phyloP scores from a whole-genome alignment of 805 yeast genomes.

The Saturnispora ahearnii region DNA sequence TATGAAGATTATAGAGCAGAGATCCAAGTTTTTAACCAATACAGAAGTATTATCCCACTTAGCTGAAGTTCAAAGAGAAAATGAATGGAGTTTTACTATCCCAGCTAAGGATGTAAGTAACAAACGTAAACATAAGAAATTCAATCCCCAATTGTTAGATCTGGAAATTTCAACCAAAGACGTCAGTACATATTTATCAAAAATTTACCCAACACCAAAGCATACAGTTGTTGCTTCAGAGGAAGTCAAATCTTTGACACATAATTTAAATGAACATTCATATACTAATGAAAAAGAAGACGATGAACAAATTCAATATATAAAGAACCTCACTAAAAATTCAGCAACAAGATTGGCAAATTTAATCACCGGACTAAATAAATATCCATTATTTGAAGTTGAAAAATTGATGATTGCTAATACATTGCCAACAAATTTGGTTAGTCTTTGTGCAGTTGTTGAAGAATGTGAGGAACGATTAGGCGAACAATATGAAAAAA shows the following conservation, averaged over 20 bases:
- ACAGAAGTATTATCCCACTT: slow-evolving; percentile 55
- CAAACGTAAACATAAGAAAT: slow-evolving; percentile 23
- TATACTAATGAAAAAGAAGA: neutral
- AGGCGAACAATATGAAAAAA: slow-evolving; percentile 48
- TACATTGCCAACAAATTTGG: slow-evolving; percentile 70
- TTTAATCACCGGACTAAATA: slow-evolving; percentile 35
- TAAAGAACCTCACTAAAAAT: slow-evolving; percentile 21
- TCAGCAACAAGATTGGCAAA: slow-evolving; percentile 24
- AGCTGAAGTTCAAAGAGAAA: slow-evolving; percentile 35
- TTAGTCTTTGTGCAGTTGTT: slow-evolving; percentile 65
- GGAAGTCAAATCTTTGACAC: neutral
- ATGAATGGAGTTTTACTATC: slow-evolving; percentile 38
- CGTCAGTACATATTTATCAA: slow-evolving; percentile 33
- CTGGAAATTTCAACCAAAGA: slow-evolving; percentile 44
- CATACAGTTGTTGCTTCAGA: neutral
- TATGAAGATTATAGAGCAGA: slow-evolving; percentile 35
- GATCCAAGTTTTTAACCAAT: slow-evolving; percentile 56
- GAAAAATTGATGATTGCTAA: slow-evolving; percentile 82
- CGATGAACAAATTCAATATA: neutral
- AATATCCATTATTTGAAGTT: slow-evolving; percentile 60
- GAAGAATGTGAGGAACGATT: slow-evolving; percentile 92
- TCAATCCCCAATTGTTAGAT: slow-evolving; percentile 32
- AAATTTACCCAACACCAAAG: slow-evolving; percentile 11
- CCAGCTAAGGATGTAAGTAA: slow-evolving; percentile 10
- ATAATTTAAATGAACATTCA: neutral